These are phyloP conservation scores for Cajanus cajan DNA, from an alignment of 306 rosid genomes.

Conservation along the genomic window DNA sequence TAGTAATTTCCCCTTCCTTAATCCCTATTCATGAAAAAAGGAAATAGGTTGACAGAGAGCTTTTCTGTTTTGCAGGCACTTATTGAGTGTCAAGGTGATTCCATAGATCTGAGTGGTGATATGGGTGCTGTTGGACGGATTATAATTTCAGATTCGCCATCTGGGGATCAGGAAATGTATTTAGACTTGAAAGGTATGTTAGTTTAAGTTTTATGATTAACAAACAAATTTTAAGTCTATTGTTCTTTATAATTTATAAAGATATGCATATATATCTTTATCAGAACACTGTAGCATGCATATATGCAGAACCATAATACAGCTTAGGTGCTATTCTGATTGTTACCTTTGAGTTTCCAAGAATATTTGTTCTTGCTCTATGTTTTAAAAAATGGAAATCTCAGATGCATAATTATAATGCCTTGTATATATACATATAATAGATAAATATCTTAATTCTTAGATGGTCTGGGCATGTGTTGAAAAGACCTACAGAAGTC, in stretches of 20 bases:
- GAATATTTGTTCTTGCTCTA: neutral
- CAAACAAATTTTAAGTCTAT: constrained; percentile 4
- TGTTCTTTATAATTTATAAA: neutral
- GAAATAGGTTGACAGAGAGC: constrained; percentile 23
- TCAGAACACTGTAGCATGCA: constrained; percentile 17
- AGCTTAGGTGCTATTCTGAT: constrained; percentile 4
- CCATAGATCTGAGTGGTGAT: constrained; percentile 92
- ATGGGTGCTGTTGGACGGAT: constrained; percentile 89
- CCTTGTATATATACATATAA: neutral
- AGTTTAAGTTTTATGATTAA: constrained; percentile 11
- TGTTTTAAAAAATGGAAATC: neutral
- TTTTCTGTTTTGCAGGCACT: constrained; percentile 63
- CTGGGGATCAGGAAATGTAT: constrained; percentile 64
- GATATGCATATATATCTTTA: neutral
- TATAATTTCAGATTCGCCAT: constrained; percentile 61
- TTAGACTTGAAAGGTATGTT: constrained; percentile 82
- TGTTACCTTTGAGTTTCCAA: neutral
- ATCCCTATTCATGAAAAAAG: constrained; percentile 14
- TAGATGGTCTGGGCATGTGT: neutral
- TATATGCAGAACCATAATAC: constrained; percentile 3
- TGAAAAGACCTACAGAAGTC: neutral
- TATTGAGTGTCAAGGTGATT: constrained; percentile 91
- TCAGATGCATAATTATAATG: neutral
- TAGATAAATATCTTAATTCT: neutral
- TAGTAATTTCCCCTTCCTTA: neutral